Evolutionary conservation across 495 filamentous ascomycete species (phyloP).

Genomic region (Physcia stellaris): DNA sequence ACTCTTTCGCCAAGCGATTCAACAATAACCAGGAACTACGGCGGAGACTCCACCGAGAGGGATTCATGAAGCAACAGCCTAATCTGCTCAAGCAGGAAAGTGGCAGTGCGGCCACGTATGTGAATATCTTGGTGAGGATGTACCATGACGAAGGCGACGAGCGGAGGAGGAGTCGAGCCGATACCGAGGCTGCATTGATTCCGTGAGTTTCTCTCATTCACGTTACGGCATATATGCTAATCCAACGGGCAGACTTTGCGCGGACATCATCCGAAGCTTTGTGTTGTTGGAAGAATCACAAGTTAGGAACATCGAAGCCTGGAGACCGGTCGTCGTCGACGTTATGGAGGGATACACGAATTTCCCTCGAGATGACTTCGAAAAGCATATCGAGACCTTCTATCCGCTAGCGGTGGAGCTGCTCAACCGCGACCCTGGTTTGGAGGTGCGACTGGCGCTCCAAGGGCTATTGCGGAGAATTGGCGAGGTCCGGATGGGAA

Average conservation of each 20-base stretch:
- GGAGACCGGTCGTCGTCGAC: conserved; percentile 93
- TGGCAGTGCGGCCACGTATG: conserved; percentile 83
- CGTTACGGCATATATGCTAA: conserved; percentile 4
- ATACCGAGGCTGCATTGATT: conserved; percentile 83
- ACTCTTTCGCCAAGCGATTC: conserved; percentile 90
- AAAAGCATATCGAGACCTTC: conserved; percentile 63
- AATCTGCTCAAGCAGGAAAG: conserved; percentile 98
- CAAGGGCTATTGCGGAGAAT: conserved; percentile 64
- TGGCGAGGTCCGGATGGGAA: conserved; percentile 67
- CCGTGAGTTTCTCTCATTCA: conserved; percentile 39
- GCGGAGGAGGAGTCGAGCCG: conserved; percentile 56
- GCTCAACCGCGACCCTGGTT: conserved; percentile 64
- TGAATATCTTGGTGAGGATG: conserved; percentile 90
- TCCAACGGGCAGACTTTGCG: conserved; percentile 48
- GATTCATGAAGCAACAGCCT: conserved; percentile 98
- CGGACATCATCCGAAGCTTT: conserved; percentile 78
- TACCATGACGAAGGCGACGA: conserved; percentile 81
- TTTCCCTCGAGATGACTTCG: conserved; percentile 74
- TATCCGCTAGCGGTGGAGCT: conserved; percentile 78
- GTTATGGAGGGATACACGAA: conserved; percentile 90
- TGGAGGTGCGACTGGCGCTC: conserved; percentile 62
- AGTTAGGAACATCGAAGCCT: conserved; percentile 88
- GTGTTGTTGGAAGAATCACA: conserved; percentile 79
- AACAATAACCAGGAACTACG: conserved; percentile 93
- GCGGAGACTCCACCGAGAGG: conserved; percentile 88